A percentile compares a stretch with the other conserved stretches of the same genome.
These are phyloP conservation scores for Nemophila menziesii DNA, from an alignment of 257 asterid species.

Conservation along the genomic window DNA sequence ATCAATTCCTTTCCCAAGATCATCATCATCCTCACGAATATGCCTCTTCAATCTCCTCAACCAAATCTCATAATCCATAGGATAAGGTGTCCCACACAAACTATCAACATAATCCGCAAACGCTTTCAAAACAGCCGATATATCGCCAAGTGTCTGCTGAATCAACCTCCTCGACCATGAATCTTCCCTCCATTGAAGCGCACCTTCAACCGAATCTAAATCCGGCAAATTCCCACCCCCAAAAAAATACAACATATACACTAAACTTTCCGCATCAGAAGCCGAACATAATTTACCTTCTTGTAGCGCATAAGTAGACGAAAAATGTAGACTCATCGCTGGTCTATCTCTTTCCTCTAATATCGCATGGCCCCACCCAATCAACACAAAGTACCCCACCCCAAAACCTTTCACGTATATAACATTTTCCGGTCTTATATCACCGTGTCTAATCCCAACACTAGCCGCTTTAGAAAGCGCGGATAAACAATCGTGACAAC, in stretches of 20 bases:
- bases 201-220: conserved; percentile 94
- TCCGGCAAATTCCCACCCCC: conserved; percentile 68
- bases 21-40: conserved; percentile 49
- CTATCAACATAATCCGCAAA: conserved; percentile 97
- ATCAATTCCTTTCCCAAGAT: conserved; percentile 48
- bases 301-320: conserved; percentile 92
- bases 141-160: conserved; percentile 91
- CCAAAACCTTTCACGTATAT: conserved; percentile 40
- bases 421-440: conserved; percentile 78
- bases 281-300: conserved; percentile 92
- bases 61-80: conserved; percentile 85
- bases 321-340: conserved; percentile 75
- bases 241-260: conserved; percentile 70
- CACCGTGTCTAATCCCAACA: conserved; percentile 91
- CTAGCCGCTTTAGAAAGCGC: conserved; percentile 62
- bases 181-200: conserved; percentile 84
- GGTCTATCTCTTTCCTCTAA: conserved; percentile 95
- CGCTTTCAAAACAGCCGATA: conserved; percentile 90
- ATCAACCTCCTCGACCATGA: conserved; percentile 95
- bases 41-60: conserved; percentile 62
- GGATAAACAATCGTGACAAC: conserved; percentile 90
- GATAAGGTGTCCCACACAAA: conserved; percentile 94
- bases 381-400: conserved; percentile 48
- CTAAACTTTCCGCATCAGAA: conserved; percentile 93
- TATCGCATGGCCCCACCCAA: conserved; percentile 97